These are phyloP conservation scores for Fusarium miscanthi DNA, from an alignment of 2,329 filamentous ascomycete species.

Conservation along the genomic window DNA sequence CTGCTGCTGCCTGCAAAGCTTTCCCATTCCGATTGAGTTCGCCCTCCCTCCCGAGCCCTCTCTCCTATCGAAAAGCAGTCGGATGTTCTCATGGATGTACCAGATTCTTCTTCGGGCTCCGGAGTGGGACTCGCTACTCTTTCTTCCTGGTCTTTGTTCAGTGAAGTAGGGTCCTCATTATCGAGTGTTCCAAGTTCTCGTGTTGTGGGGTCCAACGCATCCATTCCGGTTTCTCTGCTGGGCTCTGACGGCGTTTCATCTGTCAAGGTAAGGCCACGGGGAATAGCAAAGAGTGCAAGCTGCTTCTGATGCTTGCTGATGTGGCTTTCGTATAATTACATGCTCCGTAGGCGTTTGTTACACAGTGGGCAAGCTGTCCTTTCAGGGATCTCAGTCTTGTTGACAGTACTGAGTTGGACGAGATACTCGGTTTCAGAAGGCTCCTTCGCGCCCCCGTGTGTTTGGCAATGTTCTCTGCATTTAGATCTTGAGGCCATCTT, in stretches of 20 bases:
- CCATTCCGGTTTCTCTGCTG: not conserved
- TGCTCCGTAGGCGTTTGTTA: not conserved
- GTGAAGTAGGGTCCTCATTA: no score
- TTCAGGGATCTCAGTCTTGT: not conserved
- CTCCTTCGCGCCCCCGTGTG: accelerated
- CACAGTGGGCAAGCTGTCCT: not conserved
- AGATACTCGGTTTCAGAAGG: not conserved
- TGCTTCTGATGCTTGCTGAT: not conserved
- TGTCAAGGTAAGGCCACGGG: not conserved
- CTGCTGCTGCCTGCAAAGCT: not conserved
- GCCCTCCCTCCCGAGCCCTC: no score
- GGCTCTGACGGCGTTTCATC: not conserved
- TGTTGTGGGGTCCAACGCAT: not conserved
- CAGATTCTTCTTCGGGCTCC: not conserved
- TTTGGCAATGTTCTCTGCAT: not conserved
- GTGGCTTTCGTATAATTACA: not conserved
- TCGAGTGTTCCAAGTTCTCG: not conserved
- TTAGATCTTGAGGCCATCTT: accelerated
- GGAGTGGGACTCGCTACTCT: not conserved
- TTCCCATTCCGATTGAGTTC: not conserved
- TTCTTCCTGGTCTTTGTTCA: not conserved
- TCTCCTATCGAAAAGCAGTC: not conserved
- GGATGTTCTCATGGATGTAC: not conserved
- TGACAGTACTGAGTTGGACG: not conserved
- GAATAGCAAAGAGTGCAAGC: not conserved